Conservation (phyloP, 371 early-diverging fungal species). For the Rhizoclosmatium hyalinum region DNA sequence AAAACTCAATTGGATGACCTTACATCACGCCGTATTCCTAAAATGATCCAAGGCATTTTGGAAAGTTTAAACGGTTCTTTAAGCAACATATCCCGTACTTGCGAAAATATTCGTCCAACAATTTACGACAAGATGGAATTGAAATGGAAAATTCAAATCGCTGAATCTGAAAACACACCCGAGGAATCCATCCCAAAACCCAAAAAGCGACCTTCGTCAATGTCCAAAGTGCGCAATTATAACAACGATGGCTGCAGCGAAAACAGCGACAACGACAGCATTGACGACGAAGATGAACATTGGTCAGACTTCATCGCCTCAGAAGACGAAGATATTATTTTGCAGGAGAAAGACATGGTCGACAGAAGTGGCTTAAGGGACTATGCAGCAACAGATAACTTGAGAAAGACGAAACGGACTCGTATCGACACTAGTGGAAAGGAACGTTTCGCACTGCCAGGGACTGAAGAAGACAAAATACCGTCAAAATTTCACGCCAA, state of each 20-base stretch:
- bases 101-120: conserved; percentile 30
- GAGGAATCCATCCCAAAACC: not conserved
- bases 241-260: conserved; percentile 5
- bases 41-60: conserved; percentile 5
- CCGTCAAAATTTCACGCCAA: not conserved
- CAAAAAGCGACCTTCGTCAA: too few relatives aligned
- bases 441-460: not conserved
- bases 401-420: not conserved
- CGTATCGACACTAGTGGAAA: not conserved
- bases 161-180: not conserved
- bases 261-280: not conserved
- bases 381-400: not conserved
- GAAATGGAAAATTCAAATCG: conserved; percentile 19
- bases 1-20: not conserved
- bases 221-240: not conserved
- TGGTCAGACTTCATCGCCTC: conserved; percentile 40
- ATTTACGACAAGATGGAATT: conserved; percentile 28
- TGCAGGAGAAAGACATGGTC: not conserved
- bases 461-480: not conserved
- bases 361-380: not conserved
- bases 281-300: conserved; percentile 14
- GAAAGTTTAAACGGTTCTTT: not conserved
- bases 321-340: conserved; percentile 24
- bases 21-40: conserved; percentile 1
- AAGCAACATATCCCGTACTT: not conserved